phyloP scores from a whole-genome alignment of 768 basidiomycete genomes.

The Boletus coccyginus region DNA sequence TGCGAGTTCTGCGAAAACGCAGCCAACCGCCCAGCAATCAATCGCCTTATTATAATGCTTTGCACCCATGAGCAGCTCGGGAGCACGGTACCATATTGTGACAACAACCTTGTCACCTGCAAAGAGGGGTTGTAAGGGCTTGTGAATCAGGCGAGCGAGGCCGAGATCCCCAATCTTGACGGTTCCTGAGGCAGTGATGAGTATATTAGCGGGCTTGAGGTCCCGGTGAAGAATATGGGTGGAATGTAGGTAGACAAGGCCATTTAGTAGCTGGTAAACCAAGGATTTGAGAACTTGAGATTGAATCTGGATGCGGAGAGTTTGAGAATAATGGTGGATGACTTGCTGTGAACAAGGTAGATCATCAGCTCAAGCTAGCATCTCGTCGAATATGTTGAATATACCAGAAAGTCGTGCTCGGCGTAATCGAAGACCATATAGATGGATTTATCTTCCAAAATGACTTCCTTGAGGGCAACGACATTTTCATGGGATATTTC shows the following conservation, averaged over 20 bases:
- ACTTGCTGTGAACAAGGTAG: slow-evolving; percentile 67
- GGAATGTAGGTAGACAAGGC: slow-evolving; percentile 91
- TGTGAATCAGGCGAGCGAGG: slow-evolving; percentile 85
- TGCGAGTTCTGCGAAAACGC: slow-evolving; percentile 94
- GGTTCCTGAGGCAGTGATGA: slow-evolving; percentile 82
- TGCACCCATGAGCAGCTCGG: slow-evolving; percentile 92
- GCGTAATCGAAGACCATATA: slow-evolving; percentile 99
- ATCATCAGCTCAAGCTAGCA: not conserved
- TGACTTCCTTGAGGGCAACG: slow-evolving; percentile 88
- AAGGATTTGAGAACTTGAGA: slow-evolving; percentile 85
- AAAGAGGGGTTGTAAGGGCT: slow-evolving; percentile 88
- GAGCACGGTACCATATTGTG: slow-evolving; percentile 99
- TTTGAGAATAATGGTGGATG: slow-evolving; percentile 96
- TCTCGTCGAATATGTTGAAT: slow-evolving; percentile 26
- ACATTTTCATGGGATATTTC: slow-evolving; percentile 91
- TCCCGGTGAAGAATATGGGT: slow-evolving; percentile 96
- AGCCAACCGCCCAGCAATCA: slow-evolving; percentile 97
- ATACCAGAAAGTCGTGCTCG: slow-evolving; percentile 94
- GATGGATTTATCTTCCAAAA: slow-evolving; percentile 96
- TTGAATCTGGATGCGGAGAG: slow-evolving; percentile 73
- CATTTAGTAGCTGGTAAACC: slow-evolving; percentile 91
- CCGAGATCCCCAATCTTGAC: slow-evolving; percentile 99
- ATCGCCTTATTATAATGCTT: slow-evolving; percentile 98
- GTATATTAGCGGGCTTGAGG: slow-evolving; percentile 97
- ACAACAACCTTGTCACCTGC: slow-evolving; percentile 98